Percentiles rank a stretch among this genome's conserved stretches.
These are phyloP conservation scores for Porphyrellus cyaneotinctus DNA, from an alignment of 768 basidiomycete genomes.

Conservation along the genomic window DNA sequence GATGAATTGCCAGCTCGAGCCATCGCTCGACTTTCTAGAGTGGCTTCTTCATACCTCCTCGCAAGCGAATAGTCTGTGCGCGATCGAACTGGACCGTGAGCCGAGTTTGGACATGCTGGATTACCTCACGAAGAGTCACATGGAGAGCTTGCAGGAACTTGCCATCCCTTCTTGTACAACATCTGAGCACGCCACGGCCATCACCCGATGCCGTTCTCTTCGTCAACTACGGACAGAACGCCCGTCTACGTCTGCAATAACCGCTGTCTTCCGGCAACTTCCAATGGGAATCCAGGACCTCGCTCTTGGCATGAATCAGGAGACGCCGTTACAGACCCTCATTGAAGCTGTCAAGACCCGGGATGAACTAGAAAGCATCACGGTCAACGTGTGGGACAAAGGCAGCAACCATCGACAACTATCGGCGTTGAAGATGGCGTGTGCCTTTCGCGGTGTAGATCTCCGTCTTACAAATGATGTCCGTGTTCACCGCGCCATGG, in stretches of 20 bases:
- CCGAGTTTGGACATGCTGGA: constrained; percentile 54
- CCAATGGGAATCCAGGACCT: constrained; percentile 51
- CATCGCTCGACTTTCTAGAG: constrained; percentile 57
- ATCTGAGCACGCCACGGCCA: constrained; percentile 42
- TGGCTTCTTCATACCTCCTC: constrained; percentile 66
- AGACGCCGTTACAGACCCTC: constrained; percentile 51
- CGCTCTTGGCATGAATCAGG: constrained; percentile 57
- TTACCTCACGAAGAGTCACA: constrained; percentile 49
- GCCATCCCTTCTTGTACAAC: constrained; percentile 53
- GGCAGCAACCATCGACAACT: constrained; percentile 49
- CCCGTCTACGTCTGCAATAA: constrained; percentile 37
- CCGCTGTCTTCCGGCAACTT: constrained; percentile 44
- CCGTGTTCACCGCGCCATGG: constrained; percentile 46
- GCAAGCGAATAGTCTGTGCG: constrained; percentile 39
- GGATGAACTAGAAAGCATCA: constrained; percentile 44
- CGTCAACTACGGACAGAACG: constrained; percentile 55
- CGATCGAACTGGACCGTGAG: constrained; percentile 58
- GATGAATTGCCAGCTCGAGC: constrained; percentile 63
- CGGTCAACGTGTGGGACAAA: constrained; percentile 51
- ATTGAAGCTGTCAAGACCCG: constrained; percentile 50
- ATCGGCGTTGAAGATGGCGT: constrained; percentile 55
- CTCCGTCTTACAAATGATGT: constrained; percentile 50
- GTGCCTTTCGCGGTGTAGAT: constrained; percentile 58
- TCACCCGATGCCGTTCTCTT: constrained; percentile 48
- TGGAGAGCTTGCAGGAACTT: constrained; percentile 47